phyloP scores from a whole-genome alignment of 208 protist genomes.

The Acanthamoeba royreba region DNA sequence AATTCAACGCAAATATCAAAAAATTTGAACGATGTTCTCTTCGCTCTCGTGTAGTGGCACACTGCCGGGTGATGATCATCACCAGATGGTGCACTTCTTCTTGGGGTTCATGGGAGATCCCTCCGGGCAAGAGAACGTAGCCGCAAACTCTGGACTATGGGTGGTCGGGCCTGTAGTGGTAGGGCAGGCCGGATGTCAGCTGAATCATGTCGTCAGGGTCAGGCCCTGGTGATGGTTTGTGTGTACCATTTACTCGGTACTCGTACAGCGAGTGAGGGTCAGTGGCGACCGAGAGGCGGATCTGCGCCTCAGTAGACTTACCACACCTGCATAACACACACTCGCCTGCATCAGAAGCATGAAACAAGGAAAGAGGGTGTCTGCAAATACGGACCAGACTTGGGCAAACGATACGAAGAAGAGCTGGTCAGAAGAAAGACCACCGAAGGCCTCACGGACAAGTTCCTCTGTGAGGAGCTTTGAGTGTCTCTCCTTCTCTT shows the following conservation, averaged over 20 bases:
- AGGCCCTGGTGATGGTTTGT: not conserved
- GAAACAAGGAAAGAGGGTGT: not conserved
- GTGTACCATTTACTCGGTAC: not conserved
- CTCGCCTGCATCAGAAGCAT: not conserved
- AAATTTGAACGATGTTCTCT: too few relatives aligned
- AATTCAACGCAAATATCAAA: too few relatives aligned
- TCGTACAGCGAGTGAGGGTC: not conserved
- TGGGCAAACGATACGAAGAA: constrained; percentile 50
- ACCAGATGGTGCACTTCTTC: constrained; percentile 9
- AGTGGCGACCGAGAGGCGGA: not conserved
- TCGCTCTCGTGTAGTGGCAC: too few relatives aligned
- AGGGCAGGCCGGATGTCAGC: too few relatives aligned
- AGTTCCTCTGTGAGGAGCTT: not conserved
- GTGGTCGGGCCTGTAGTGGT: not conserved
- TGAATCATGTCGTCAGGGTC: too few relatives aligned
- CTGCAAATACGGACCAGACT: not conserved
- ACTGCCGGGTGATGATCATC: too few relatives aligned
- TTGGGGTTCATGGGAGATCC: not conserved
- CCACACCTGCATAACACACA: not conserved
- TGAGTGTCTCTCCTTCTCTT: not conserved
- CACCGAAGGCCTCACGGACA: not conserved
- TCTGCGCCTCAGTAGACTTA: not conserved
- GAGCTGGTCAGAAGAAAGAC: not conserved
- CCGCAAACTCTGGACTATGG: constrained; percentile 7
- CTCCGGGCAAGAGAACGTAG: not conserved